These are phyloP conservation scores for Claviceps monticola DNA, from an alignment of 2,329 filamentous ascomycete genomes.

Conservation along the genomic window DNA sequence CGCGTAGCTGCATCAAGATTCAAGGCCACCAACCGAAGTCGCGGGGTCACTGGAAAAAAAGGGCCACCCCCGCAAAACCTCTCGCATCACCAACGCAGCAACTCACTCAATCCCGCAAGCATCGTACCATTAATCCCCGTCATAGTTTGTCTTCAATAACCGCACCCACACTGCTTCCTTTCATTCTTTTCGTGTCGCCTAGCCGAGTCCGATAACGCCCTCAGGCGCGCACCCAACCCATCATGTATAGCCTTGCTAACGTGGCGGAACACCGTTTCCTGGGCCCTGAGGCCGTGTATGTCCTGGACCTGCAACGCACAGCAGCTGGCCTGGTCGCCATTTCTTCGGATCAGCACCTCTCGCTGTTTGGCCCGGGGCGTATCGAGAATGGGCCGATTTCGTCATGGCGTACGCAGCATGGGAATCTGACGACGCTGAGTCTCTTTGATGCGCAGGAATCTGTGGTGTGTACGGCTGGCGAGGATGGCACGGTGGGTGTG, in stretches of 20 bases:
- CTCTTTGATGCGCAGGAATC: conserved; percentile 37
- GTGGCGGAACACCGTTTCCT: conserved; percentile 18
- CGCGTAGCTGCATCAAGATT: too few relatives aligned
- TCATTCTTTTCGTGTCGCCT: neutral
- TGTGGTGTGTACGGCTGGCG: conserved; percentile 54
- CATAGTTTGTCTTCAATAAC: too few relatives aligned
- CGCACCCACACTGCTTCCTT: too few relatives aligned
- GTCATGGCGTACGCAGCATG: conserved; percentile 38
- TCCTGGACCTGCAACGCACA: conserved; percentile 43
- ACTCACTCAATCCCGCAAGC: too few relatives aligned
- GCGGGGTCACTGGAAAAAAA: too few relatives aligned
- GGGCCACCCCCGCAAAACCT: too few relatives aligned
- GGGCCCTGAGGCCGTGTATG: conserved; percentile 31
- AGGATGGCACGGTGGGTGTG: conserved; percentile 52
- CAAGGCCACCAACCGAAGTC: too few relatives aligned
- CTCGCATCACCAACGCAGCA: too few relatives aligned
- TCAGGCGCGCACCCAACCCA: too few relatives aligned
- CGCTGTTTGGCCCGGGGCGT: conserved; percentile 46
- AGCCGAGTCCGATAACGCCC: too few relatives aligned
- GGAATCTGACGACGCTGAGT: conserved; percentile 49
- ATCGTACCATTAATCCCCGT: too few relatives aligned
- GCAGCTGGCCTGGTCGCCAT: conserved; percentile 43
- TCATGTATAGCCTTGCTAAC: conserved; percentile 22
- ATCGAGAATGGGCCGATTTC: conserved; percentile 38
- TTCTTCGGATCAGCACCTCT: conserved; percentile 57